Conservation (phyloP, 139 green algal genomes). For the Chlamydomonas sphaeroides region DNA sequence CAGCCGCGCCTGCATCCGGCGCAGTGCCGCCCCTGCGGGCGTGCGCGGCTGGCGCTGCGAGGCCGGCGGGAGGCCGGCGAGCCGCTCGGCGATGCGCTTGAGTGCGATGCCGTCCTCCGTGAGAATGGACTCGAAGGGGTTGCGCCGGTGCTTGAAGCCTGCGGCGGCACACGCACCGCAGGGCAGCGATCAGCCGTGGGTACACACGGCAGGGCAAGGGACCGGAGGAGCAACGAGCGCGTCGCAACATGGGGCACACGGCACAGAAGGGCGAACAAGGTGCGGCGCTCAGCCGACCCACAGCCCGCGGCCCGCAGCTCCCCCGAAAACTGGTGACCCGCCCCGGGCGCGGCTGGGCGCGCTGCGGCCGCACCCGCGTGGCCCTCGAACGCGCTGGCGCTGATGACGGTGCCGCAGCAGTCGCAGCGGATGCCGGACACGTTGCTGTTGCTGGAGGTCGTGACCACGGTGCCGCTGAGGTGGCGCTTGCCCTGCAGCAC, state of each 20-base stretch:
- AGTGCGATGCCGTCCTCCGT: conserved; percentile 72
- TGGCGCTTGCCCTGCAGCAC: conserved; percentile 61
- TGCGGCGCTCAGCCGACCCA: too few species aligned
- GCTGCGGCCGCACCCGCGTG: conserved; percentile 82
- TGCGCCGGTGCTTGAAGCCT: conserved; percentile 63
- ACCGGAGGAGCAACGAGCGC: too few species aligned
- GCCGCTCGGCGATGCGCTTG: conserved; percentile 51
- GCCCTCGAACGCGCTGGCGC: conserved; percentile 85
- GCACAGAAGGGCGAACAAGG: too few species aligned
- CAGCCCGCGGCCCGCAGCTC: too few species aligned
- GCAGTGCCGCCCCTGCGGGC: neutral
- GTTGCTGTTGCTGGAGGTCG: conserved; percentile 39
- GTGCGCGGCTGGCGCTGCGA: neutral
- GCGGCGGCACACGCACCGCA: too few species aligned
- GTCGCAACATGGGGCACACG: too few species aligned
- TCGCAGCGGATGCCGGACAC: conserved; percentile 84
- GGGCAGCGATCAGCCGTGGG: too few species aligned
- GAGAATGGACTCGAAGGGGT: conserved; percentile 86
- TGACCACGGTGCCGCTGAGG: conserved; percentile 68
- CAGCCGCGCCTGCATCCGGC: neutral
- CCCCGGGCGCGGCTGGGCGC: too few species aligned
- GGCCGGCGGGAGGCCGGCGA: conserved; percentile 37
- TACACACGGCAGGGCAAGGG: too few species aligned
- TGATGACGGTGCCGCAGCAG: conserved; percentile 83
- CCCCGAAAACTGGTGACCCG: too few species aligned